Conservation (phyloP, 140 eudicot species). For the Flaveria floridana region DNA sequence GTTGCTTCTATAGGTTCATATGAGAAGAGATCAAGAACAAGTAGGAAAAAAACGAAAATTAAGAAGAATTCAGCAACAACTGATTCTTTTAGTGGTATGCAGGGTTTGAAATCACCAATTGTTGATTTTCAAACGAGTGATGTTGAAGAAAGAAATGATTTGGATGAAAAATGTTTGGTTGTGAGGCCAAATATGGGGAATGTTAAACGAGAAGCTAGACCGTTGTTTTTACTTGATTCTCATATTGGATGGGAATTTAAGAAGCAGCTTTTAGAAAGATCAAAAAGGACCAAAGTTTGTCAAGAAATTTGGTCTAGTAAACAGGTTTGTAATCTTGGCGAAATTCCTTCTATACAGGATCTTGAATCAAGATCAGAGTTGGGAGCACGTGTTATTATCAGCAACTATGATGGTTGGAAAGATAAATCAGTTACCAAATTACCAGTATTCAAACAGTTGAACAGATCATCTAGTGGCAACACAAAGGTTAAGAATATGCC, state of each 20-base stretch:
- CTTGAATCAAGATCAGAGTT: conserved; percentile 12
- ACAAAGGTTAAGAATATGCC: conserved; percentile 26
- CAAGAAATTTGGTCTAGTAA: conserved; percentile 30
- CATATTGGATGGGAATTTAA: conserved; percentile 38
- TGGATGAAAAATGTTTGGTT: conserved; percentile 26
- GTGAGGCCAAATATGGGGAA: conserved; percentile 35
- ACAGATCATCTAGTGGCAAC: conserved; percentile 11
- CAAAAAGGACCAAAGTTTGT: conserved; percentile 42
- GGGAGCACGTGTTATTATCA: conserved; percentile 16
- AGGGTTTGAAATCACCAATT: conserved; percentile 17
- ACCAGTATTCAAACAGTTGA: conserved; percentile 12
- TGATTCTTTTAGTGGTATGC: conserved; percentile 13
- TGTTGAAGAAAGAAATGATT: background rate
- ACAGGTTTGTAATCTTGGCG: conserved; percentile 25
- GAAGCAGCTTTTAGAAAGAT: conserved; percentile 42
- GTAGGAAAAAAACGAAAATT: background rate
- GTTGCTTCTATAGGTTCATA: conserved; percentile 45
- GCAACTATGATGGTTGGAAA: conserved; percentile 29
- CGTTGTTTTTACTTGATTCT: conserved; percentile 23
- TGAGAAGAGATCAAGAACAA: conserved; percentile 32
- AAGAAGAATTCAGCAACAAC: conserved; percentile 14
- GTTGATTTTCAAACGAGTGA: conserved; percentile 11
- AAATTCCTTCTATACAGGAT: conserved; percentile 33
- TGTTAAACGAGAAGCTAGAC: conserved; percentile 18
- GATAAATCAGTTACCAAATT: conserved; percentile 26